phyloP scores from a whole-genome alignment of 2,329 filamentous ascomycete genomes.

The Macrophomina tecta region DNA sequence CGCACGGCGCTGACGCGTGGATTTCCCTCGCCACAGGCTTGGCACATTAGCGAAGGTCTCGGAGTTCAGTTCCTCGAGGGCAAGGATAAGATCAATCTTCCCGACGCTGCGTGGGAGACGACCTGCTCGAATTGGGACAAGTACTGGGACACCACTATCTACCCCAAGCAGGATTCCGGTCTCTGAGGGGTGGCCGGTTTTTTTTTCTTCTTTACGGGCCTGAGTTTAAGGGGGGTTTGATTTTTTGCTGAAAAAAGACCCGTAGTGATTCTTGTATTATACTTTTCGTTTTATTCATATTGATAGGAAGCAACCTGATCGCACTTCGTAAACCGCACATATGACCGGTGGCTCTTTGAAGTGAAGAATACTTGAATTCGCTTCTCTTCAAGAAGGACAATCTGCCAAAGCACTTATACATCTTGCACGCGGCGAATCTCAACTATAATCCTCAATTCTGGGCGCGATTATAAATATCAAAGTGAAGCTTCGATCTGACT shows the following conservation, averaged over 20 bases:
- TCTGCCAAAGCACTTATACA: too few species aligned
- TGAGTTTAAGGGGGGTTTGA: not conserved
- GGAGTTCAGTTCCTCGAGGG: constrained; percentile 59
- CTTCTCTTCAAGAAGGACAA: too few species aligned
- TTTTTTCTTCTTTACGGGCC: not conserved
- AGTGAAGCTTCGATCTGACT: too few species aligned
- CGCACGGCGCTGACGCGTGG: constrained; percentile 31
- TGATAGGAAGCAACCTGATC: too few species aligned
- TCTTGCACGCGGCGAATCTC: too few species aligned
- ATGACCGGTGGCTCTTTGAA: too few species aligned
- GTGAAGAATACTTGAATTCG: too few species aligned
- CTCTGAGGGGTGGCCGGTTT: constrained; percentile 29
- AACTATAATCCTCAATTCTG: too few species aligned
- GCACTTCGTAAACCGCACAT: too few species aligned
- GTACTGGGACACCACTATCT: constrained; percentile 38
- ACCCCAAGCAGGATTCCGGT: constrained; percentile 41
- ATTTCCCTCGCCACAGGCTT: constrained; percentile 41
- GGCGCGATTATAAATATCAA: too few species aligned
- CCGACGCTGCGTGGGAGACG: constrained; percentile 35
- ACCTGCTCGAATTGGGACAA: constrained; percentile 43
- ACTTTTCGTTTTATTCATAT: too few species aligned
- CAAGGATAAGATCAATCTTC: constrained; percentile 42
- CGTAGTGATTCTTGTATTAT: not conserved
- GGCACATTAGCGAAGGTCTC: constrained; percentile 67
- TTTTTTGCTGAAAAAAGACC: not conserved